phyloP scores from a whole-genome alignment of 371 early-diverging fungal genomes.

The Actinomucor elegans region DNA sequence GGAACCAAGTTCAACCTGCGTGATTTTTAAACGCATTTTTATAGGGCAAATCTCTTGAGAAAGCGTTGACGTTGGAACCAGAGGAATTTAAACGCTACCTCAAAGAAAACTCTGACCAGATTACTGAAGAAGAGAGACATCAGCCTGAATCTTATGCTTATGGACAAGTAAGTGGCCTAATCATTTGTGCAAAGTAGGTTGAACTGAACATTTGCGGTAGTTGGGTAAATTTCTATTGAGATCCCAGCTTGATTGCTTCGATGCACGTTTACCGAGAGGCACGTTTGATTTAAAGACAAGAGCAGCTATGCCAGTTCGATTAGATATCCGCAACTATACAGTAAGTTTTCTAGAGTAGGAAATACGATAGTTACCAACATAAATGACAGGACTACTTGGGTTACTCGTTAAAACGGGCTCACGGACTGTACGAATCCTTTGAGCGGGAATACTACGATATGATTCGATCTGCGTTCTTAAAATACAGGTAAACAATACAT shows the following conservation, averaged over 20 bases:
- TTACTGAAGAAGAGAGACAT: constrained; percentile 39
- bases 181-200: not conserved
- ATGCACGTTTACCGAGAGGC: constrained; percentile 70
- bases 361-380: not conserved
- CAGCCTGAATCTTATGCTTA: constrained; percentile 55
- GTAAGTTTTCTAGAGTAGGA: constrained; percentile 24
- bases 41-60: constrained; percentile 87
- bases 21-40: not conserved
- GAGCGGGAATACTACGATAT: constrained; percentile 96
- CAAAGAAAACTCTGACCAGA: constrained; percentile 48
- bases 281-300: constrained; percentile 95
- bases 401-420: constrained; percentile 55
- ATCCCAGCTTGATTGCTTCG: constrained; percentile 90
- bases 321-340: constrained; percentile 77
- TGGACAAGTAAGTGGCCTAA: constrained; percentile 32
- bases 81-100: constrained; percentile 67
- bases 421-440: constrained; percentile 78
- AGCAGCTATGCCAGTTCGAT: constrained; percentile 81
- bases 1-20: not conserved
- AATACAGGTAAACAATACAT: constrained; percentile 17
- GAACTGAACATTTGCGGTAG: constrained; percentile 8
- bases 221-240: constrained; percentile 75
- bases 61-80: constrained; percentile 70
- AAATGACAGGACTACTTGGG: constrained; percentile 48
- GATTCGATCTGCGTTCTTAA: constrained; percentile 50